Percentiles rank a stretch among this genome's conserved stretches.
Conservation (phyloP, 208 protist species). For the Tritrichomonas foetus region DNA sequence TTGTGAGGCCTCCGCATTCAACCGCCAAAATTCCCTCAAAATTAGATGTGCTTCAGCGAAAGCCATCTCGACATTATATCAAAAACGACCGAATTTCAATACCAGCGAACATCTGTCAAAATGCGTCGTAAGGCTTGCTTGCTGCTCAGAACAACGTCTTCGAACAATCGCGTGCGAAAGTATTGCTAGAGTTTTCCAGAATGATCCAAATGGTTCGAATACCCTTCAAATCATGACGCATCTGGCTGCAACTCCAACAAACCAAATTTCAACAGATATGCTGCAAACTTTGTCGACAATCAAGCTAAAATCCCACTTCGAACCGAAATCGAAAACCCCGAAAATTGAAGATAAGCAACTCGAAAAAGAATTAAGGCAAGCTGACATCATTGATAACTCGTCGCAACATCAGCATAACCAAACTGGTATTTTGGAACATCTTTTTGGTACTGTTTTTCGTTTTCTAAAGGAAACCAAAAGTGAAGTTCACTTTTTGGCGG, state of each 20-base stretch:
- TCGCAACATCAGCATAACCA: not conserved
- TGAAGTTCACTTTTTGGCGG: not conserved
- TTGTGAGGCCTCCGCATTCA: not conserved
- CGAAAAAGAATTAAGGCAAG: not conserved
- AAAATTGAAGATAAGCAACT: slow-evolving; percentile 1
- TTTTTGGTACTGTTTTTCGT: not conserved
- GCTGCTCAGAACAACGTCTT: not conserved
- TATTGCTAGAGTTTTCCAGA: not conserved
- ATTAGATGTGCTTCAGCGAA: not conserved
- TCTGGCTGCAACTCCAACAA: not conserved
- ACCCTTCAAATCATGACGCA: not conserved
- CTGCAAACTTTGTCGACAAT: not conserved
- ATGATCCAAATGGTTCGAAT: not conserved
- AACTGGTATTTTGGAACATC: not conserved
- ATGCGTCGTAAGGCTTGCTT: not conserved
- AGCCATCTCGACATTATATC: not conserved
- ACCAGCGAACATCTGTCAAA: not conserved
- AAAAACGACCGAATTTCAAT: not conserved
- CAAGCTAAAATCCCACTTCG: not conserved
- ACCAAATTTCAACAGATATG: not conserved
- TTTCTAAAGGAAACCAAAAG: slow-evolving; percentile 33
- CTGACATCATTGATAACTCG: not conserved
- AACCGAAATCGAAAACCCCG: not conserved
- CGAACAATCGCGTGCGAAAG: not conserved
- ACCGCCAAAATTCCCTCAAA: not conserved